Base-by-base conservation (phyloP, 2,329 filamentous ascomycete species). In the Neofusicoccum sp. region DNA sequence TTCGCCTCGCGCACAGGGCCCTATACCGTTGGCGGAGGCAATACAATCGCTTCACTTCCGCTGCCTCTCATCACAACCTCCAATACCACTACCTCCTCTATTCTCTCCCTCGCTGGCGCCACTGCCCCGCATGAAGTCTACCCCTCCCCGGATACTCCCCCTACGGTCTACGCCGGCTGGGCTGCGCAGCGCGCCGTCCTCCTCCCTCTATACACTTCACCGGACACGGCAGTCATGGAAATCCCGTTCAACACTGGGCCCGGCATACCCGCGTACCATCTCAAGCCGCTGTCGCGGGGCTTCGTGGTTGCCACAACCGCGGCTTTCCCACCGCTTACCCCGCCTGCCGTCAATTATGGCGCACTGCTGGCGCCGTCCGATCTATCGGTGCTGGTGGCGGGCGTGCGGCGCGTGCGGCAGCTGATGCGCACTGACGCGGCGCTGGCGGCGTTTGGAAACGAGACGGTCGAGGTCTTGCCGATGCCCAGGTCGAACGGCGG, bases 401-500 rank as follows among this genome's bases (percentile, higher is more conserved):
- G n/a, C 3, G 33, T 48, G 28, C 45, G 45, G n/a, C 12, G 33
- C 29, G 34, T 36, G 34, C 31, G 34, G 16, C 11, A 6, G 6
- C 48, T 28, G n/a, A 37, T 52, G 33, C 33, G 7, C 28, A 36
- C 34, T 14, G 14, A 16, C 3, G 48, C 48, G 3, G 28, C 22
- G 22, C 22, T 22, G 22, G 22, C 22, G 22, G 22, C 22, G 22
- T 22, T 22, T 22, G 22, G 22, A 22, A 22, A 22, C 22, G 22
- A 22, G 22, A 22, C 28, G 45, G 12, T 14, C 44, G 34, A 56
- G 41, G 4, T 54, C n/a, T 1, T 12, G 29, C 47, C 28, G 29
- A 4, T 28, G n/a, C 36, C 49, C 2, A 34, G 34, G 29, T 4
- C 6, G 9, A 22, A 2, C 65, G 76, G 78, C 16, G 74, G 67